A percentile compares a stretch with the other conserved stretches of the same genome.
These are phyloP conservation scores for Reticulomyxa filosa DNA, from an alignment of 78 protist genomes.

Conservation along the genomic window DNA sequence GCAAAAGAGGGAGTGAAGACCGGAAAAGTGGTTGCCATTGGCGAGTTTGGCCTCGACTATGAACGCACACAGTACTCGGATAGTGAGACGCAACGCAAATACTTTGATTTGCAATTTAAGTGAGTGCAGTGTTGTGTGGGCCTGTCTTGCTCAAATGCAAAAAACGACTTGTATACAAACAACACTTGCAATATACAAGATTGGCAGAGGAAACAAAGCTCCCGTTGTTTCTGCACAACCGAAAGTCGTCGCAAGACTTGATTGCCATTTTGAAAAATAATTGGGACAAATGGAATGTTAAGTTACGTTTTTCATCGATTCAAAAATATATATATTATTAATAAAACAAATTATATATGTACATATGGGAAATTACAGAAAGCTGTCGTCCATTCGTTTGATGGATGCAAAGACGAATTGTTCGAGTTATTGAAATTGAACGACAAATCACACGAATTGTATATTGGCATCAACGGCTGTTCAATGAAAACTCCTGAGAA, in stretches of 20 bases:
- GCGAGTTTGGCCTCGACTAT: slow-evolving; percentile 28
- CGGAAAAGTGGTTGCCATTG: slow-evolving; percentile 10
- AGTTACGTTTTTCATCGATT: too few relatives aligned
- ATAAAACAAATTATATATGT: too few relatives aligned
- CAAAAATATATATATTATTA: too few relatives aligned
- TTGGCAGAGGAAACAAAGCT: neutral
- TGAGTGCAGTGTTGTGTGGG: too few relatives aligned
- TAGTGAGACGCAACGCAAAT: neutral
- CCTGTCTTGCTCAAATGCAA: too few relatives aligned
- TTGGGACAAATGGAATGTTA: too few relatives aligned
- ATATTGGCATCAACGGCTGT: slow-evolving; percentile 21
- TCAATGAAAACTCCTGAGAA: slow-evolving; percentile 13
- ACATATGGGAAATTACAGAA: too few relatives aligned
- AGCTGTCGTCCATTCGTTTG: slow-evolving; percentile 23
- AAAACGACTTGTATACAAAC: too few relatives aligned
- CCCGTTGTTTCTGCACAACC: slow-evolving; percentile 22
- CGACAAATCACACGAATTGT: too few relatives aligned
- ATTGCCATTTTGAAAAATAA: neutral
- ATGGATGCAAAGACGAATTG: slow-evolving; percentile 7
- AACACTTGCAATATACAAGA: too few relatives aligned
- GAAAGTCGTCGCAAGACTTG: neutral
- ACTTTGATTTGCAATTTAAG: neutral
- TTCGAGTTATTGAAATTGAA: neutral
- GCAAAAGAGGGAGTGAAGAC: neutral
- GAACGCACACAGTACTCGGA: slow-evolving; percentile 8